Conservation (phyloP, 1,139 yeast genomes). For the Blastobotrys niveus region DNA sequence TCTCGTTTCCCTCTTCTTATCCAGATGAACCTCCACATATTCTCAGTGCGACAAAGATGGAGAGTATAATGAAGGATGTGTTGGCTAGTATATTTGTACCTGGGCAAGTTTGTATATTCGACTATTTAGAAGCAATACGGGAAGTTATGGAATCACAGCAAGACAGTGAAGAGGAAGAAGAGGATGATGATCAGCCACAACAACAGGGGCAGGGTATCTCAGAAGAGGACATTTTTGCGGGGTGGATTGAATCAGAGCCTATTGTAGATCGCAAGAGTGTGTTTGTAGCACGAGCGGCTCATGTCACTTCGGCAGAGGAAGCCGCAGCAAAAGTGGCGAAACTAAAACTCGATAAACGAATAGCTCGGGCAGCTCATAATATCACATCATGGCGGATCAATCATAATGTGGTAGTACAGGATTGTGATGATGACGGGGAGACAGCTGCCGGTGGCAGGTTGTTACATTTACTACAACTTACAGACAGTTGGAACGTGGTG, state of each 20-base stretch:
- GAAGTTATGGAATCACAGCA: slow-evolving; percentile 25
- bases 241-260: slow-evolving; percentile 76
- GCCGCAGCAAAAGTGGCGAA: slow-evolving; percentile 49
- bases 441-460: slow-evolving; percentile 91
- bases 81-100: slow-evolving; percentile 45
- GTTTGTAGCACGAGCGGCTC: slow-evolving; percentile 70
- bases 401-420: slow-evolving; percentile 56
- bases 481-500: slow-evolving; percentile 78
- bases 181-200: slow-evolving; percentile 15
- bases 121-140: slow-evolving; percentile 62
- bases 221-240: slow-evolving; percentile 40
- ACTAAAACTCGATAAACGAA: slow-evolving; percentile 58
- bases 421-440: slow-evolving; percentile 96
- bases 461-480: slow-evolving; percentile 66
- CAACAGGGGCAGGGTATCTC: slow-evolving; percentile 18
- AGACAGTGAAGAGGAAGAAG: slow-evolving; percentile 24
- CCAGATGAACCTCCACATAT: slow-evolving; percentile 56
- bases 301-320: slow-evolving; percentile 57
- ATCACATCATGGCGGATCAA: slow-evolving; percentile 81
- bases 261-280: slow-evolving; percentile 79
- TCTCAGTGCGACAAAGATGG: slow-evolving; percentile 28
- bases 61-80: slow-evolving; percentile 41
- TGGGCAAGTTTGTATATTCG: slow-evolving; percentile 77
- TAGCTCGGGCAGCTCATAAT: slow-evolving; percentile 67
- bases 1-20: slow-evolving; percentile 64